phyloP scores from a whole-genome alignment of 208 protist species.

The Crithidia thermophila region DNA sequence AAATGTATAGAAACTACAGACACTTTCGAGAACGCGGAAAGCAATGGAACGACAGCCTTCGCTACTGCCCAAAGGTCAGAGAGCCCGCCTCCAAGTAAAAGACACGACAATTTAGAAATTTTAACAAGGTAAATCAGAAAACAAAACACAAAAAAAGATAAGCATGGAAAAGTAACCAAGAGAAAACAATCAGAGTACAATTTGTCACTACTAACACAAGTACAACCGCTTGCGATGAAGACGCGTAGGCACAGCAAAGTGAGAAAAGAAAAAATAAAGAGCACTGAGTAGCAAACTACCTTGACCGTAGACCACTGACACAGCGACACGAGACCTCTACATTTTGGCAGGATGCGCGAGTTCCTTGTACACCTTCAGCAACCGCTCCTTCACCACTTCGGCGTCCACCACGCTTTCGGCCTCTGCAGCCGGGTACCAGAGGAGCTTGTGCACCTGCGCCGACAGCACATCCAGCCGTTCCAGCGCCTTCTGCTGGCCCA shows the following conservation, averaged over 20 bases:
- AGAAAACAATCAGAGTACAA: background rate
- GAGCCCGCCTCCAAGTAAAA: too few species aligned
- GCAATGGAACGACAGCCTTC: too few species aligned
- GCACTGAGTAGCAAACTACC: background rate
- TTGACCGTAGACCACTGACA: too few species aligned
- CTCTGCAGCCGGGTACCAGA: constrained; percentile 27
- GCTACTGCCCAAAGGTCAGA: too few species aligned
- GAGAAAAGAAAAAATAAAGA: constrained; percentile 5
- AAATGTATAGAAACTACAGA: too few species aligned
- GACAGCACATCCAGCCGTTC: constrained; percentile 27
- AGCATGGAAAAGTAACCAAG: constrained; percentile 4
- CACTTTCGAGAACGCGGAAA: too few species aligned
- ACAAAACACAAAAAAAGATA: constrained; percentile 13
- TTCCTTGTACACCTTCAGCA: constrained; percentile 29
- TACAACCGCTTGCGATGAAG: background rate
- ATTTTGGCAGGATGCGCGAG: constrained; percentile 30
- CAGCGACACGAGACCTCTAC: too few species aligned
- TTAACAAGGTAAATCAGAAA: too few species aligned
- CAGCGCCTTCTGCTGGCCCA: constrained; percentile 21
- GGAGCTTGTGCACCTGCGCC: constrained; percentile 30
- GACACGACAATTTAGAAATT: too few species aligned
- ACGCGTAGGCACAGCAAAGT: background rate
- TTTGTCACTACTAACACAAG: constrained; percentile 12
- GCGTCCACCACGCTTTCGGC: constrained; percentile 3
- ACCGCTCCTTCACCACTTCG: constrained; percentile 15